These are phyloP conservation scores for Piper longum DNA, from an alignment of 164 flowering plant species.

Conservation along the genomic window DNA sequence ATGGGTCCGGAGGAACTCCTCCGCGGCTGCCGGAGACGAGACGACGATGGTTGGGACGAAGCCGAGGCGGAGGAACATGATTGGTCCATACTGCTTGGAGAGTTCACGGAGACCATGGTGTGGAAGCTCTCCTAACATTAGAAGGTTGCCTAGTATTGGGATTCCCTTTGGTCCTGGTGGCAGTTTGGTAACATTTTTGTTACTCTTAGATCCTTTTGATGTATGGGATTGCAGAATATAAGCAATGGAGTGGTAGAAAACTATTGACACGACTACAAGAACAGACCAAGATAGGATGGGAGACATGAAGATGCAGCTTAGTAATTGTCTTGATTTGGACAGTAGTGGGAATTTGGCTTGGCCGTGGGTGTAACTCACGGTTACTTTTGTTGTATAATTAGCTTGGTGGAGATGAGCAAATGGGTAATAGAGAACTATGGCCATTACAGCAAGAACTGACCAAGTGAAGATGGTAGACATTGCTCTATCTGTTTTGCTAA, in stretches of 20 bases:
- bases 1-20: constrained; percentile 17
- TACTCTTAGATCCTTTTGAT: neutral
- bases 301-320: too few species aligned
- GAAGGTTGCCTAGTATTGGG: constrained; percentile 19
- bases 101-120: constrained; percentile 10
- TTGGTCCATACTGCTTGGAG: constrained; percentile 13
- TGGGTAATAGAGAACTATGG: too few species aligned
- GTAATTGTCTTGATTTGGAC: too few species aligned
- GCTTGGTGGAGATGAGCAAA: too few species aligned
- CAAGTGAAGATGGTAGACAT: too few species aligned
- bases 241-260: neutral
- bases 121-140: constrained; percentile 13
- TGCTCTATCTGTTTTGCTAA: too few species aligned
- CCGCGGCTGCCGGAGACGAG: constrained; percentile 13
- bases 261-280: neutral
- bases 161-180: constrained; percentile 18
- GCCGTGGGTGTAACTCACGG: too few species aligned
- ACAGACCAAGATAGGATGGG: too few species aligned
- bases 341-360: too few species aligned
- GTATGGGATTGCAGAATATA: neutral
- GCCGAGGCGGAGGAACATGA: constrained; percentile 17
- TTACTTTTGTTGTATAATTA: too few species aligned
- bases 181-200: neutral
- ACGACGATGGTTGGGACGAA: constrained; percentile 8
- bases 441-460: too few species aligned